These are phyloP conservation scores for Torulaspora globosa DNA, from an alignment of 1,139 yeast genomes.

Conservation along the genomic window DNA sequence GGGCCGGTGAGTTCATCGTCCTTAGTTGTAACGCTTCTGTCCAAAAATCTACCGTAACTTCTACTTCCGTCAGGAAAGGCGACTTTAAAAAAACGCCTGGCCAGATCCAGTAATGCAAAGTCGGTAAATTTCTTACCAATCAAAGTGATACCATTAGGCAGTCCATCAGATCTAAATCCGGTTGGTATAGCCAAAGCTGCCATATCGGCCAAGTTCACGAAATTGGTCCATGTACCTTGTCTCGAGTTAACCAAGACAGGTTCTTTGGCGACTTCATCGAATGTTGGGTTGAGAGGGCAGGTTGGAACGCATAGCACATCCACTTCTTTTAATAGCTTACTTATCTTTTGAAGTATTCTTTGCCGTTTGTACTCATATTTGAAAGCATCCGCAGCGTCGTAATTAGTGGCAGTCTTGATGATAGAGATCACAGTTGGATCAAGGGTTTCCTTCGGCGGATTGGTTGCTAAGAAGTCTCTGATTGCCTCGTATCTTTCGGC, in stretches of 20 bases:
- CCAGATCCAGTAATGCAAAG: conserved; percentile 80
- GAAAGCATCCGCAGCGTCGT: conserved; percentile 78
- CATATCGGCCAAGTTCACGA: conserved; percentile 89
- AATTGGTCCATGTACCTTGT: conserved; percentile 96
- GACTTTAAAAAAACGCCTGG: conserved; percentile 59
- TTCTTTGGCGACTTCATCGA: conserved; percentile 64
- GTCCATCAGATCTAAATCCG: conserved; percentile 77
- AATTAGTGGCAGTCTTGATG: conserved; percentile 70
- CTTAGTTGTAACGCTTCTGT: conserved; percentile 21
- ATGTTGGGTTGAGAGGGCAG: conserved; percentile 85
- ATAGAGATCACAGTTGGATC: conserved; percentile 83
- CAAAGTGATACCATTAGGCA: conserved; percentile 87
- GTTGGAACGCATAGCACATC: conserved; percentile 89
- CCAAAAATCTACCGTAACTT: conserved; percentile 42
- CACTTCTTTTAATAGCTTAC: conserved; percentile 49
- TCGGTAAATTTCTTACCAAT: conserved; percentile 80
- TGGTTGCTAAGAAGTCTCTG: conserved; percentile 64
- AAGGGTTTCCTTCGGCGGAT: conserved; percentile 65
- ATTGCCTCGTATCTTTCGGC: conserved; percentile 88
- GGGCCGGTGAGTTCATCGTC: conserved; percentile 46
- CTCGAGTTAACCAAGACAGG: conserved; percentile 80
- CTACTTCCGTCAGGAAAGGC: conserved; percentile 47
- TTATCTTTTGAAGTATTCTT: conserved; percentile 63
- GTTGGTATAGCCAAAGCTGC: conserved; percentile 89
- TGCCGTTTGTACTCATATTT: conserved; percentile 81